Base-by-base conservation (phyloP, 257 asterid species). In the Przewalskia tangutica region DNA sequence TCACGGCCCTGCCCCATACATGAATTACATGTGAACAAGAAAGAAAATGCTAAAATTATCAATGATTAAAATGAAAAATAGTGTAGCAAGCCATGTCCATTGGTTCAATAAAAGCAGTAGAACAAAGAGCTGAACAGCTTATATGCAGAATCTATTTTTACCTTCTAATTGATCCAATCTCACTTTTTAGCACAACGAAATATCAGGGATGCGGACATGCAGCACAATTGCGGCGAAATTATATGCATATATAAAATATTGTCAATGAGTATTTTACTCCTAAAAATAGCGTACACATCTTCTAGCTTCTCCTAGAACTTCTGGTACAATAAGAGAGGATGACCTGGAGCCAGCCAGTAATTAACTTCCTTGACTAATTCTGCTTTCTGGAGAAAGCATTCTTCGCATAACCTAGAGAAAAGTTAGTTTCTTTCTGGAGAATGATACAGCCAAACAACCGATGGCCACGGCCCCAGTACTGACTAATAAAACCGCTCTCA, bases 391-490 rank as follows among this genome's bases (percentile, higher is more conserved):
- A 75, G 79, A 12, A 75, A 75, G 79, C 13, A 23, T 13, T 50
- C 1, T 50, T 13, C 23, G 62, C 62, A 50, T 75, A 44, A 75
- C 4, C 62, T 75, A 75, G 8, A 75, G 27, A 50, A n/a, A 27
- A 20, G 13, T 50, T 75, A 62, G 66, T 42, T 70, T 85, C 81
- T 81, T 81, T 54, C 67, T 20, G 42, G 89, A 85, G 87, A 86
- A 91, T n/a, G 89, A 62, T 80, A 71, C 87, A 85, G 91, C 91
- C 84, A 90, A 23, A 34, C 86, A 83, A 81, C 91, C 94, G 34
- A 89, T 89, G 23, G 90, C 88, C 17, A 87, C 87, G 1, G 90
- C 93, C 50, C 89, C 90, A 17, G 91, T 93, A 66, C 93, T 88
- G 13, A 86, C 76, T 77, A 90, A 70, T 80, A 86, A 86, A 79